Conservation (phyloP, 2,329 filamentous ascomycete species). For the Penicillium hordei region DNA sequence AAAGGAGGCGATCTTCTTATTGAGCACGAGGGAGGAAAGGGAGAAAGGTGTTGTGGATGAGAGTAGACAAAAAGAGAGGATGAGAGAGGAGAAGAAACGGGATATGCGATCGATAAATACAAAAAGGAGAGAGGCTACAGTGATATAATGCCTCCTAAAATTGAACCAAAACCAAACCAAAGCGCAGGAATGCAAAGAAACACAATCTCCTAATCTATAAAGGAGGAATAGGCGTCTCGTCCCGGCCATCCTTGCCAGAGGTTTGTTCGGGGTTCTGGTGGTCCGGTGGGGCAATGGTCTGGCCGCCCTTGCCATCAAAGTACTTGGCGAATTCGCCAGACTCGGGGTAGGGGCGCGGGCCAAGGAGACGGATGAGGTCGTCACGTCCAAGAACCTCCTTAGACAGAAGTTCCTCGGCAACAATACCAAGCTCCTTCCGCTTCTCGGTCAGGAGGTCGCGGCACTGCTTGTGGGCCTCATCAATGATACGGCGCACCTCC, state of each 20-base stretch:
- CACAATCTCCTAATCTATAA: slow-evolving; percentile 5
- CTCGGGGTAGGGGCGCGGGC: slow-evolving; percentile 80
- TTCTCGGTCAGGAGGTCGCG: slow-evolving; percentile 77
- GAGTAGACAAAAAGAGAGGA: slow-evolving; percentile 14
- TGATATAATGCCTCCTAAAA: slow-evolving; percentile 27
- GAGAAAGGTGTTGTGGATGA: slow-evolving; percentile 14
- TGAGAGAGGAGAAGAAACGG: slow-evolving; percentile 22
- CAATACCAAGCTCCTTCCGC: slow-evolving; percentile 82
- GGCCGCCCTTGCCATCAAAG: slow-evolving; percentile 61
- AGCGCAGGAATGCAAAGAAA: slow-evolving; percentile 13
- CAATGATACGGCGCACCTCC: slow-evolving; percentile 88
- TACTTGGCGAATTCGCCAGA: slow-evolving; percentile 91
- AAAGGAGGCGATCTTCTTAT: slow-evolving; percentile 26
- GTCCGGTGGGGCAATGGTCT: slow-evolving; percentile 56
- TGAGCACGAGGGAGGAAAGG: slow-evolving; percentile 23
- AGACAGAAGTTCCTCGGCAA: slow-evolving; percentile 86
- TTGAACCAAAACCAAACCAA: slow-evolving; percentile 26
- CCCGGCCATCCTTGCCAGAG: slow-evolving; percentile 40
- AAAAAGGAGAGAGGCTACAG: slow-evolving; percentile 26
- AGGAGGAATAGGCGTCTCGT: slow-evolving; percentile 33
- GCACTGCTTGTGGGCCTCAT: slow-evolving; percentile 90
- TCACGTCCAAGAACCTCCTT: slow-evolving; percentile 92
- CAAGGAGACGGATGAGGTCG: slow-evolving; percentile 86
- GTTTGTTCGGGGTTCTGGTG: slow-evolving; percentile 44
- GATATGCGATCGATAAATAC: slow-evolving; percentile 28